These are phyloP conservation scores for Pseudoperonospora humuli DNA, from an alignment of 352 stramenopile species.

Conservation along the genomic window DNA sequence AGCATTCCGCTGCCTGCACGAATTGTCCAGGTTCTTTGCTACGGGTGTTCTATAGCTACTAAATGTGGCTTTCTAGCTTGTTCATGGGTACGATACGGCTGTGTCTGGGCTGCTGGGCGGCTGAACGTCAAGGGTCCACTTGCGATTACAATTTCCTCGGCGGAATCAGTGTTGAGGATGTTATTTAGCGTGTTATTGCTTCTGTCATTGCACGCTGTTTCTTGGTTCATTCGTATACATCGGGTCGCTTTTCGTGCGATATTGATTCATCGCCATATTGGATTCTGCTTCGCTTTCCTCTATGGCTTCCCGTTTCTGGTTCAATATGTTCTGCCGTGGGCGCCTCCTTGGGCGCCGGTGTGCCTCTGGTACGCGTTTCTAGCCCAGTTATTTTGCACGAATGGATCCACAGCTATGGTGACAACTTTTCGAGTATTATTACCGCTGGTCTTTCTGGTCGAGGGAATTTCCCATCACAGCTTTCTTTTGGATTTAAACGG, in stretches of 20 bases:
- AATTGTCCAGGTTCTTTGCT: slow-evolving; percentile 10
- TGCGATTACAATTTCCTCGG: slow-evolving; percentile 33
- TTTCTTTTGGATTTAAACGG: slow-evolving; percentile 87
- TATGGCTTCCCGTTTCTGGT: slow-evolving; percentile 85
- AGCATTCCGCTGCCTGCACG: slow-evolving; percentile 6
- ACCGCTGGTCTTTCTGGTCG: slow-evolving; percentile 77
- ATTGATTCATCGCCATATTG: slow-evolving; percentile 77
- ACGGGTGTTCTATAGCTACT: slow-evolving; percentile 3
- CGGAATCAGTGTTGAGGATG: slow-evolving; percentile 59
- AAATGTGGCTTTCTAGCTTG: slow-evolving; percentile 11
- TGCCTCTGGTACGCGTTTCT: slow-evolving; percentile 88
- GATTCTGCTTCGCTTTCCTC: slow-evolving; percentile 82
- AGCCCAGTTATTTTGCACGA: slow-evolving; percentile 83
- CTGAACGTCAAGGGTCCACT: slow-evolving; percentile 45
- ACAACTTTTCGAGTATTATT: slow-evolving; percentile 80
- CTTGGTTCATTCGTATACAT: slow-evolving; percentile 76
- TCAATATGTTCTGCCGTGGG: slow-evolving; percentile 84
- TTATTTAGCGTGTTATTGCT: slow-evolving; percentile 62
- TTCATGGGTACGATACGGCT: slow-evolving; percentile 9
- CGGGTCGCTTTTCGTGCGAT: slow-evolving; percentile 76
- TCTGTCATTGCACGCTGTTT: slow-evolving; percentile 56
- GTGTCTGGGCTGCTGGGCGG: slow-evolving; percentile 18
- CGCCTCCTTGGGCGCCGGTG: slow-evolving; percentile 79
- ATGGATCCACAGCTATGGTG: slow-evolving; percentile 75
- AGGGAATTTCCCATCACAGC: slow-evolving; percentile 84